Evolutionary conservation across 2,329 filamentous ascomycete species (phyloP), one percentile per base, ranked within the genome.

Genomic region (Monosporascus ibericus): DNA sequence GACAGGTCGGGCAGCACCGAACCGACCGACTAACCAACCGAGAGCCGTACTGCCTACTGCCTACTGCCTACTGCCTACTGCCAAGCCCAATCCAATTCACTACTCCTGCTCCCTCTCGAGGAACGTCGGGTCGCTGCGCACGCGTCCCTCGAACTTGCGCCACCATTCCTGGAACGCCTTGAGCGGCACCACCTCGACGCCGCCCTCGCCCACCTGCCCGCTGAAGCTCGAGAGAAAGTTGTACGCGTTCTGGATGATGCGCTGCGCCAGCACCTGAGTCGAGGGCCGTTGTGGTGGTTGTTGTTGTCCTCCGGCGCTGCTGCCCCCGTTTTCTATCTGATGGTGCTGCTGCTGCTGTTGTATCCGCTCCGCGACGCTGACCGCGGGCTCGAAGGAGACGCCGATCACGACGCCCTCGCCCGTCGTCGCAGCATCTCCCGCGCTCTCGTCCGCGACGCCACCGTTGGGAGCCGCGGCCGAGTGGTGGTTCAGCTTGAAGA

Each of bases 131-230:
- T 99, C 94, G 58, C 82, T 79, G 62, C 92, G 86, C 39, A 99
- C 81, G 65, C 85, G 86, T 55, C 83, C 82, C 75, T 99, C 92
- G 72, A 99, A 99, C 72, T 96, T 97, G 55, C 78, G 81, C 94
- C 95, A 99, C 94, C 95, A 99, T 53, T 95, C 90, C 72, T 95
- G 87, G 68, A 99, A 99, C 5, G 88, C 90, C 72, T 89, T 94
- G 58, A 99, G 72, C n/a, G 94, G 92, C 24, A 99, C 89, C 14
- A 95, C 87, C 68, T 97, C 92, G 46, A 87, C 81, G 0, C 87
- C 87, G 2, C 75, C 79, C 25, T 75, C 73, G 2, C 77, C 78
- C 2, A 76, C 75, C 52, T 80, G 79, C 38, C 84, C 82, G 54
- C 87, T 89, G 75, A 95, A 97, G 63, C 90, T 88, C 3, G 92